Evolutionary conservation across 2,329 filamentous ascomycete species (phyloP), one percentile per base, ranked within the genome.

Genomic region (Hymenoscyphus repandus): DNA sequence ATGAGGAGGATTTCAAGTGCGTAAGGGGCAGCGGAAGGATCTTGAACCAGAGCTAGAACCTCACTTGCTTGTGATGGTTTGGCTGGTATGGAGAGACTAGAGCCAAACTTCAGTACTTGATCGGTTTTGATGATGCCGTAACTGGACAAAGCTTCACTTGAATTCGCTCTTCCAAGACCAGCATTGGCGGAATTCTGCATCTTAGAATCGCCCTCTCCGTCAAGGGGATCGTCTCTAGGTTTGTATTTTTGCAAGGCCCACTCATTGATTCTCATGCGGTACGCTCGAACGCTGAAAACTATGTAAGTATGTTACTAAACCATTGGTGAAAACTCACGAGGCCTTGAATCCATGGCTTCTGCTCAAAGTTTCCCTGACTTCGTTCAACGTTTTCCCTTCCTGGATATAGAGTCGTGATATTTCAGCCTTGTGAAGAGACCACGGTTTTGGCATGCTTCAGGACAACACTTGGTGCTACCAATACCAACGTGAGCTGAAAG

Each of bases 261-360:
- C 20, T 55, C 49, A 27, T 59, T 53, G 18, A 59, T 43, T 27
- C 50, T 59, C 51, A 55, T 46, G 18, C 55, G 55, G 33, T 54
- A 58, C n/a, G 53, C 45, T 36, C 51, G 41, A 27, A 42, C 41
- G 5, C 54, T 54, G 38, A 1, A 9, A 40, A 20, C 20, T 39
- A 9, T 31, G 30, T 15, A n/a, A n/a, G 22, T 22, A 10, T 18
- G 39, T n/a, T 10, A 34, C n/a, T 13, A 18, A 3, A 12, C 9
- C 15, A 22, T 15, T 38, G 9, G 34, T 17, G 5, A 13, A 37
- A n/a, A 7, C 53, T 53, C 43, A 58, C 53, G 51, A 54, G 20
- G 51, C 53, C 33, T 13, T 41, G 38, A 58, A 53, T 1, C 50
- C 46, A 51, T 54, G 46, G 7, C 40, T 15, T 11, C 15, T 34